Evolutionary conservation across 2,329 filamentous ascomycete genomes (phyloP).

Genomic region (Clonostachys rosea): DNA sequence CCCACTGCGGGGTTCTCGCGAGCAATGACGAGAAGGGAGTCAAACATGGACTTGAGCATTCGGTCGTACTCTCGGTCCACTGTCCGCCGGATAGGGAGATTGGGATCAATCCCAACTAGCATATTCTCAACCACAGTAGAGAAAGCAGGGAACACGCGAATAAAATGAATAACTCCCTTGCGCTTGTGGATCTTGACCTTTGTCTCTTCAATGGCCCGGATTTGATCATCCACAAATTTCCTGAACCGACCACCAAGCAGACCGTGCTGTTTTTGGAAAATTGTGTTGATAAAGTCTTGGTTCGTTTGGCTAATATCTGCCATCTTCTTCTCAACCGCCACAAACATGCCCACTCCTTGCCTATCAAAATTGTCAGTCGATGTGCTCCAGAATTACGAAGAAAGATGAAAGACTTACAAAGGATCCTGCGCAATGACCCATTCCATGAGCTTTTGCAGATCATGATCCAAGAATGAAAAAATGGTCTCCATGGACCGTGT

Average conservation of each 20-base stretch:
- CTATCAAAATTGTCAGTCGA: slow-evolving; percentile 30
- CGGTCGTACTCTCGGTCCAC: slow-evolving; percentile 85
- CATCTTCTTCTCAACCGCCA: slow-evolving; percentile 74
- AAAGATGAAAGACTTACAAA: slow-evolving; percentile 53
- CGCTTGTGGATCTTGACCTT: slow-evolving; percentile 99
- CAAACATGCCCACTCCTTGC: slow-evolving; percentile 86
- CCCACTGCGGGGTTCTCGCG: slow-evolving; percentile 56
- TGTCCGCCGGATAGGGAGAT: slow-evolving; percentile 64
- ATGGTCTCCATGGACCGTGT: slow-evolving; percentile 86
- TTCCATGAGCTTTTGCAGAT: slow-evolving; percentile 75
- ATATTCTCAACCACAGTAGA: slow-evolving; percentile 80
- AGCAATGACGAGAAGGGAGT: slow-evolving; percentile 92
- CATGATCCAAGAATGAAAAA: slow-evolving; percentile 75
- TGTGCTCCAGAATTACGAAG: background rate
- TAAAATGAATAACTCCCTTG: slow-evolving; percentile 93
- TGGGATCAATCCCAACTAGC: slow-evolving; percentile 54
- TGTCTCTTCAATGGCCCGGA: slow-evolving; percentile 93
- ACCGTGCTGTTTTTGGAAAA: slow-evolving; percentile 75
- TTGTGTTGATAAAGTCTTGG: slow-evolving; percentile 82
- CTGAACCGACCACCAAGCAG: slow-evolving; percentile 72
- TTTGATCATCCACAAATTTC: slow-evolving; percentile 90
- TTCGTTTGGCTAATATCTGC: slow-evolving; percentile 81
- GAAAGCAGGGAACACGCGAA: slow-evolving; percentile 88
- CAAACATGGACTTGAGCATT: slow-evolving; percentile 94
- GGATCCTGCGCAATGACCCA: slow-evolving; percentile 80